Conservation (phyloP, 148 eudicot genomes). For the Spergularia marina region DNA sequence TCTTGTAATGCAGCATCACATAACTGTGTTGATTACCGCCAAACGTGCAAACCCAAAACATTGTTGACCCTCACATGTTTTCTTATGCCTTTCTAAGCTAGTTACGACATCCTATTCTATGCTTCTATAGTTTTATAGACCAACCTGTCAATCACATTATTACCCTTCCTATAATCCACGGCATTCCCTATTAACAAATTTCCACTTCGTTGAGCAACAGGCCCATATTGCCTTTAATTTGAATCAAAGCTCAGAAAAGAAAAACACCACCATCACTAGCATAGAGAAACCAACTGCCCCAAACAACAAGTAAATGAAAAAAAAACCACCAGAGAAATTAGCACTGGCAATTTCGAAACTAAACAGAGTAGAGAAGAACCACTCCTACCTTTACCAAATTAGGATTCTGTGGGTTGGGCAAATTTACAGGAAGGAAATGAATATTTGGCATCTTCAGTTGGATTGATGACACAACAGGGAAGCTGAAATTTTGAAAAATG, state of each 20-base stretch:
- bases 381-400: slow-evolving; percentile 72
- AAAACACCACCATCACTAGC: neutral
- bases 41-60: no score
- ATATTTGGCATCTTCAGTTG: slow-evolving; percentile 89
- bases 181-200: neutral
- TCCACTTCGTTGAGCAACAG: neutral
- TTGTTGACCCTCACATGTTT: neutral
- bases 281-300: neutral
- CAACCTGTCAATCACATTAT: neutral
- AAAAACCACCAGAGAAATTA: neutral
- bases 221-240: neutral
- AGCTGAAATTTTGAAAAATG: slow-evolving; percentile 42
- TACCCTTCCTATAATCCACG: neutral
- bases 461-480: slow-evolving; percentile 65
- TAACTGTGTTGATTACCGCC: neutral
- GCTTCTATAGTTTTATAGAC: neutral
- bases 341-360: neutral
- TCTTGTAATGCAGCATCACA: neutral
- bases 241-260: neutral
- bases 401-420: slow-evolving; percentile 68
- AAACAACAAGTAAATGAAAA: neutral
- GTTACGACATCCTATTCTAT: neutral
- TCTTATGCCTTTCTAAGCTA: neutral
- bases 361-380: neutral
- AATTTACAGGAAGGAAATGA: slow-evolving; percentile 86